Evolutionary conservation across 108 stramenopile genomes (phyloP).

Genomic region (Mayamaea pseudoterrestris): DNA sequence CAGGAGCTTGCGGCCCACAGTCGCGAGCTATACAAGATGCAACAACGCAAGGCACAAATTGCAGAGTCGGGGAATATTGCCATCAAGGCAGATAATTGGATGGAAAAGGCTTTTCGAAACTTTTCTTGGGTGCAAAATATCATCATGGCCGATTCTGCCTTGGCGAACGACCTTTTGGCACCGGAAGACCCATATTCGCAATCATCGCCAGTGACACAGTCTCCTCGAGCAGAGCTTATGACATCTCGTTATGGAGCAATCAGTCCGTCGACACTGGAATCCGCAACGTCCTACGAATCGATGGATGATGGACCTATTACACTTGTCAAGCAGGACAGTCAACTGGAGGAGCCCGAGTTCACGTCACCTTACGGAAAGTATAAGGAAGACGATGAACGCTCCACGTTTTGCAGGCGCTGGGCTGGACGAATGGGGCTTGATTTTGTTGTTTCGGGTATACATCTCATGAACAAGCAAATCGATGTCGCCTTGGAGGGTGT

Average conservation of each 20-base stretch:
- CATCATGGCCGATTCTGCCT: slow-evolving; percentile 40
- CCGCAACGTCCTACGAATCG: too few relatives aligned
- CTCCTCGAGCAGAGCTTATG: slow-evolving; percentile 40
- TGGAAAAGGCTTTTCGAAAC: slow-evolving; percentile 16
- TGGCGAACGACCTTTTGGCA: slow-evolving; percentile 29
- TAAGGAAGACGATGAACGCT: too few relatives aligned
- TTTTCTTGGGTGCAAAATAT: slow-evolving; percentile 23
- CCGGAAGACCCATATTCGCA: slow-evolving; percentile 8
- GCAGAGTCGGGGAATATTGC: slow-evolving; percentile 46
- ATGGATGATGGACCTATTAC: too few relatives aligned
- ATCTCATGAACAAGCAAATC: slow-evolving; percentile 31
- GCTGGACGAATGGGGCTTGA: slow-evolving; percentile 51
- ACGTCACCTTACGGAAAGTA: too few relatives aligned
- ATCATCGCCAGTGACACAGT: slow-evolving; percentile 11
- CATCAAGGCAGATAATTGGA: slow-evolving; percentile 41
- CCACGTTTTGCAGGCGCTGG: slow-evolving; percentile 16
- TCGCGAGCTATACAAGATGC: slow-evolving; percentile 32
- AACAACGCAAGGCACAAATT: slow-evolving; percentile 44
- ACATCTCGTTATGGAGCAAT: slow-evolving; percentile 31
- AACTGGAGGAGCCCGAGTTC: too few relatives aligned
- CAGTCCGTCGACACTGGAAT: neutral
- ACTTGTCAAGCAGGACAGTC: too few relatives aligned
- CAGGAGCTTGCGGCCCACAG: slow-evolving; percentile 58
- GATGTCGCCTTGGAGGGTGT: slow-evolving; percentile 30
- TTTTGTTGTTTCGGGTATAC: slow-evolving; percentile 36